phyloP scores from a whole-genome alignment of 2,329 filamentous ascomycete genomes.

The Coniochaeta pulveracea region DNA sequence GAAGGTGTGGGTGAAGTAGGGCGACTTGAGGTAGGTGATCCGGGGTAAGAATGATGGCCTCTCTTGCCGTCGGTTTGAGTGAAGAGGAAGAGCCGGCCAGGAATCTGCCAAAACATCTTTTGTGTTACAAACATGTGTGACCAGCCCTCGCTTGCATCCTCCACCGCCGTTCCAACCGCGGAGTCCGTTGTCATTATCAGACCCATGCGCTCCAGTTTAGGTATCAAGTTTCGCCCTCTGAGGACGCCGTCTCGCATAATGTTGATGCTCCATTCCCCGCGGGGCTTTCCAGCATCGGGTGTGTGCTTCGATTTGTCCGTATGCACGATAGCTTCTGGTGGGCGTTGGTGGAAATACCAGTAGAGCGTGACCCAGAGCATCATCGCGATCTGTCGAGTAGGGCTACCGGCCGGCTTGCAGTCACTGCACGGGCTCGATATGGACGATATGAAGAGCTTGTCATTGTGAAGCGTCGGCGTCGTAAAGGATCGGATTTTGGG shows the following conservation, averaged over 20 bases:
- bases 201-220: slow-evolving; percentile 90
- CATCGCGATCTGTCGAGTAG: slow-evolving; percentile 85
- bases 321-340: slow-evolving; percentile 53
- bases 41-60: slow-evolving; percentile 25
- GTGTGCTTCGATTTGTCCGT: slow-evolving; percentile 55
- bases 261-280: slow-evolving; percentile 76
- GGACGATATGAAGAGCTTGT: slow-evolving; percentile 83
- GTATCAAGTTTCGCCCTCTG: slow-evolving; percentile 69
- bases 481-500: slow-evolving; percentile 54
- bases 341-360: slow-evolving; percentile 92
- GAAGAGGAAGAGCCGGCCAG: slow-evolving; percentile 79
- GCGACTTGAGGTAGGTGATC: slow-evolving; percentile 40
- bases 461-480: slow-evolving; percentile 63
- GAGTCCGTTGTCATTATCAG: slow-evolving; percentile 68
- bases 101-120: slow-evolving; percentile 84
- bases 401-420: slow-evolving; percentile 68
- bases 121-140: slow-evolving; percentile 71
- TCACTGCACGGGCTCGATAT: slow-evolving; percentile 79
- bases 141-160: slow-evolving; percentile 57
- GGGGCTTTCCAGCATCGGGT: slow-evolving; percentile 58
- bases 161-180: slow-evolving; percentile 54
- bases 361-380: slow-evolving; percentile 92
- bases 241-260: slow-evolving; percentile 84
- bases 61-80: slow-evolving; percentile 48
- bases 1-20: slow-evolving; percentile 35